Percentiles rank a stretch among this genome's conserved stretches.
phyloP scores from a whole-genome alignment of 1,284 basidiomycete species.

The Mycosarcoma mackinlayi region DNA sequence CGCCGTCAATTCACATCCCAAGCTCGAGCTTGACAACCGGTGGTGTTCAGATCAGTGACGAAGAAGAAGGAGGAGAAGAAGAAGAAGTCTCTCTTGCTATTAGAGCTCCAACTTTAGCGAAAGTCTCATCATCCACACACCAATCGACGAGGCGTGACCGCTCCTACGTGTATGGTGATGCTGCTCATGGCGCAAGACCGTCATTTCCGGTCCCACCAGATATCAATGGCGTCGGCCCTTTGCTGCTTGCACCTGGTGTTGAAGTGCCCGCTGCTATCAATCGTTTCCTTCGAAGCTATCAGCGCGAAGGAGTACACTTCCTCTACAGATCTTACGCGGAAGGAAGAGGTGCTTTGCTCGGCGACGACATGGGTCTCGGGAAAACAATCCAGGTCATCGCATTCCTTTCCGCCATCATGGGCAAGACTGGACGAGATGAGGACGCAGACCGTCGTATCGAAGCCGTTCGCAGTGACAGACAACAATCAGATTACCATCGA shows the following conservation, averaged over 20 bases:
- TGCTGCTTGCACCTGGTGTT: constrained; percentile 40
- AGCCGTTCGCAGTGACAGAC: constrained; percentile 40
- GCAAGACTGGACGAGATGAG: constrained; percentile 75
- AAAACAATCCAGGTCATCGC: constrained; percentile 82
- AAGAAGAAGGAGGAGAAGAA: constrained; percentile 33
- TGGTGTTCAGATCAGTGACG: constrained; percentile 15
- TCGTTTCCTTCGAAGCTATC: constrained; percentile 82
- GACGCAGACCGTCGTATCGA: constrained; percentile 76
- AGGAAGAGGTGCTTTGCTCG: constrained; percentile 78
- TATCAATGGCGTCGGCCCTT: constrained; percentile 14
- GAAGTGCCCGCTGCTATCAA: constrained; percentile 79
- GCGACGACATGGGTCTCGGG: constrained; percentile 90
- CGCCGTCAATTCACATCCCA: neutral
- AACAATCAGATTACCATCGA: constrained; percentile 20
- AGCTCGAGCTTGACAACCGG: neutral
- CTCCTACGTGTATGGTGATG: neutral
- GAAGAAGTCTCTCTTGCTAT: constrained; percentile 28
- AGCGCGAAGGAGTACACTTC: constrained; percentile 82
- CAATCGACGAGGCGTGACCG: neutral
- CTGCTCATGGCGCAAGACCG: constrained; percentile 12
- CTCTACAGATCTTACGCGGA: constrained; percentile 77
- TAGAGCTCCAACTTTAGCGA: constrained; percentile 4
- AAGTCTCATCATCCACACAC: neutral
- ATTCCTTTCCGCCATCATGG: constrained; percentile 86
- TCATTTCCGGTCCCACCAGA: constrained; percentile 25